Evolutionary conservation across 306 rosid species (phyloP).

Genomic region (Pterocarpus macrocarpus): DNA sequence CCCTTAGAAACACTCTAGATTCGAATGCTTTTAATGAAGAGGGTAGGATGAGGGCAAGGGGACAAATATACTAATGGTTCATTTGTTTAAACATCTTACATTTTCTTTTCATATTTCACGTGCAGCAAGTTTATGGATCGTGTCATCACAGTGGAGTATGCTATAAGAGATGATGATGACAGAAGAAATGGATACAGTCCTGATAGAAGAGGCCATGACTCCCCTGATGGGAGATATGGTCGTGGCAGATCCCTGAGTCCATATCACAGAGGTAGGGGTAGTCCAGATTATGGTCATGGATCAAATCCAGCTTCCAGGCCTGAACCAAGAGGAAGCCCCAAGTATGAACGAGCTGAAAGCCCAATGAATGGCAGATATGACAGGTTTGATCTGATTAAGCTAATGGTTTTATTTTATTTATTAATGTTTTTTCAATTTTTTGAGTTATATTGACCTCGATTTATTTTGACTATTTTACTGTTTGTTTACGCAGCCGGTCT

Average conservation of each 20-base stretch:
- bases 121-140: conserved; percentile 89
- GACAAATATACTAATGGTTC: conserved; percentile 19
- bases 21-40: neutral
- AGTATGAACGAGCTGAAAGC: conserved; percentile 67
- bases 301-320: conserved; percentile 68
- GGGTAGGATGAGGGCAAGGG: conserved; percentile 11
- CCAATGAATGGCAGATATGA: conserved; percentile 71
- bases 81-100: neutral
- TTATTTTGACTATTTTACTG: conserved; percentile 15
- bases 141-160: conserved; percentile 85
- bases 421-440: neutral
- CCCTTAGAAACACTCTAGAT: conserved; percentile 19
- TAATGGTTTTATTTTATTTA: neutral
- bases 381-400: conserved; percentile 57
- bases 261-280: conserved; percentile 74
- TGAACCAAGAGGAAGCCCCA: conserved; percentile 76
- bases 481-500: conserved; percentile 68
- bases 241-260: conserved; percentile 84
- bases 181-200: conserved; percentile 78
- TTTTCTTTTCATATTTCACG: conserved; percentile 40
- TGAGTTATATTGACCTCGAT: neutral
- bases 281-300: conserved; percentile 87
- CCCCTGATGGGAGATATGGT: conserved; percentile 77
- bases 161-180: conserved; percentile 83
- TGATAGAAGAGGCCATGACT: conserved; percentile 78